These are phyloP conservation scores for Mimosa bimucronata DNA, from an alignment of 306 rosid species.

Conservation along the genomic window DNA sequence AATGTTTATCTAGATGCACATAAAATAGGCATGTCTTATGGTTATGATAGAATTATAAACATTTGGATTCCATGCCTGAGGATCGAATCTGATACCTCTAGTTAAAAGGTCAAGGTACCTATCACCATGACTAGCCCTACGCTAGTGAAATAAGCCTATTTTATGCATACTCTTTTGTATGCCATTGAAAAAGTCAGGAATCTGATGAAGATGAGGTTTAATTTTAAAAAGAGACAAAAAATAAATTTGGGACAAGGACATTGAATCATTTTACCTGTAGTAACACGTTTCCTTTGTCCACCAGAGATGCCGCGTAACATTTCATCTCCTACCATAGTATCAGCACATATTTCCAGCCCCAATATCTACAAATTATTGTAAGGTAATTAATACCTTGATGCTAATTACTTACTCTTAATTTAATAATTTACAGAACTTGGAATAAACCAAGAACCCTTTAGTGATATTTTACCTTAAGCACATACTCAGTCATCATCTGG, in stretches of 20 bases:
- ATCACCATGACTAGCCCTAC: no score
- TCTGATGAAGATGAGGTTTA: no score
- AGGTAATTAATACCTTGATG: not conserved
- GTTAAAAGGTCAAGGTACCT: no score
- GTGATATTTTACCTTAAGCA: constrained; percentile 43
- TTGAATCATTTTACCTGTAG: constrained; percentile 45
- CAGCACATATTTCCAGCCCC: constrained; percentile 57
- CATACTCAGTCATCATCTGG: constrained; percentile 49
- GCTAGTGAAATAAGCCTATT: no score
- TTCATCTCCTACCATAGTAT: constrained; percentile 47
- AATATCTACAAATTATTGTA: constrained; percentile 36
- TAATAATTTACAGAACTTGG: not conserved
- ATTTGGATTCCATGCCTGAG: no score
- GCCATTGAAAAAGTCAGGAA: no score
- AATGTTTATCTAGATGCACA: not conserved
- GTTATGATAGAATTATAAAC: no score
- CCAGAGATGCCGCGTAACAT: constrained; percentile 58
- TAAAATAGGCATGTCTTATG: not conserved
- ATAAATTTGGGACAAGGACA: not conserved
- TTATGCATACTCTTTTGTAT: no score
- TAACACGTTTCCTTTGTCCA: constrained; percentile 59
- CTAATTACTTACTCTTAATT: not conserved
- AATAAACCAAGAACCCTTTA: not conserved
- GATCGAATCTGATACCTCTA: no score
- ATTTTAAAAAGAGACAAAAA: no score